Base-by-base conservation (phyloP, 306 rosid genomes). In the Cucurbita argyrosperma region DNA sequence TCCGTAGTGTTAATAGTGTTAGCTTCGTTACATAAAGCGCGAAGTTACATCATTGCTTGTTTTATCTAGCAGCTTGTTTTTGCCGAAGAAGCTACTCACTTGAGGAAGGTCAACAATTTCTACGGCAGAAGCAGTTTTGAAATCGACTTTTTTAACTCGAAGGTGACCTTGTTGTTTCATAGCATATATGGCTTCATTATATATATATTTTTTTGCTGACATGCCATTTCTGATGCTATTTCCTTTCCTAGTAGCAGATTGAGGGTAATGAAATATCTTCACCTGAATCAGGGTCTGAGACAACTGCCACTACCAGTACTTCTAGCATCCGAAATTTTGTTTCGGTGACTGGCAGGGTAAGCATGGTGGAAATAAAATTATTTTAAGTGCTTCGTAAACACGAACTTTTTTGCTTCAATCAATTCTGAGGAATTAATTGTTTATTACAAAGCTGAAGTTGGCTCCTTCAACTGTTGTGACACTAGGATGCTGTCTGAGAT, bases 1-100 rank as follows among this genome's bases (percentile, higher is more conserved):
- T 68, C 56, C 11, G 10, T 51, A 53, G 3, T 53, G 50, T 39
- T 55, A 47, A 10, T 15, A 38, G 38, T 19, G 63, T 53, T 71
- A 53, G 13, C 21, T 40, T 39, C 50, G 40, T 63, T 39, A 39
- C 15, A n/a, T n/a, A 21, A 63, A 63, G 50, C 70, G 38, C 6
- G 49, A 59, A 51, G 47, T 74, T 74, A 68, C 58, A 72, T 77
- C 45, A 38, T 66, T 69, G 23, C 80, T 76, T 61, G 18, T 76
- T 64, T 78, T 55, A 54, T 76, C 52, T 83, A 78, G 77, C 90
- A 93, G 98, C 75, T 93, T 56, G 83, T 93, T 71, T 80, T 82
- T 54, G 52, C 82, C 57, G 88, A 84, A 79, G 98, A 93, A 79
- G 77, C 82, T 81, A 80, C 76, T 65, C 81, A 82, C 76, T 77